Evolutionary conservation across 2,329 filamentous ascomycete species (phyloP).

Genomic region (Monilinia polystroma): DNA sequence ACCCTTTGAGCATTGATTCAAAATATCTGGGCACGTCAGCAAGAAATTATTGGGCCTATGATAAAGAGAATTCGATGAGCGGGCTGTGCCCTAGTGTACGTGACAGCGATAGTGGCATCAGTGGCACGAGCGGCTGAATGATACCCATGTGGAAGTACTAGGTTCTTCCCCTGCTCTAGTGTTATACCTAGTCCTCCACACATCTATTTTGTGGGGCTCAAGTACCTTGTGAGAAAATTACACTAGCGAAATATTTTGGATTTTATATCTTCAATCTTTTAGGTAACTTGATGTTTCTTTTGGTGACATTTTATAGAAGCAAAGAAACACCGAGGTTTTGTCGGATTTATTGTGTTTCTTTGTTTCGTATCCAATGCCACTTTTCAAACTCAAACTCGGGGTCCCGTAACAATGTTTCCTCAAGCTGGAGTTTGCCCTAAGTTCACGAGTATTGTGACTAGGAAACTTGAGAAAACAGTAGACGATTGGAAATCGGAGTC

Average conservation of each 20-base stretch:
- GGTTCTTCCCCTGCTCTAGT: not conserved
- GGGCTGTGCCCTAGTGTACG: not conserved
- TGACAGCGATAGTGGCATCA: not conserved
- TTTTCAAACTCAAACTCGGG: conserved; percentile 12
- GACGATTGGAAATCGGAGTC: conserved; percentile 14
- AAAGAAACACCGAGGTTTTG: conserved; percentile 4
- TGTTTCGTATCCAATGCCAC: not conserved
- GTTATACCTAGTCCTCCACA: conserved; percentile 8
- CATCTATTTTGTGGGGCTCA: not conserved
- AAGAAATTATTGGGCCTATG: not conserved
- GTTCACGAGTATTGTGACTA: not conserved
- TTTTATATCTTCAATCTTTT: conserved; percentile 15
- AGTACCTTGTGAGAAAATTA: not conserved
- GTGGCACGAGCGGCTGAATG: conserved; percentile 1
- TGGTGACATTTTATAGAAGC: not conserved
- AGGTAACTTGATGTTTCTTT: conserved; percentile 1
- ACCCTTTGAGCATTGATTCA: not conserved
- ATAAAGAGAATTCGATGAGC: not conserved
- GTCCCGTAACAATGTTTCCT: conserved; percentile 7
- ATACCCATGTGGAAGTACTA: conserved; percentile 1
- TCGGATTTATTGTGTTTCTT: not conserved
- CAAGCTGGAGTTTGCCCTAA: not conserved
- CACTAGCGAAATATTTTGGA: conserved; percentile 5
- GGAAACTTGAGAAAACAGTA: conserved; percentile 6
- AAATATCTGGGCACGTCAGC: not conserved